Evolutionary conservation across 75 land plant genomes (phyloP), one percentile per base, ranked within the genome.

Genomic region (Pinus tabuliformis): DNA sequence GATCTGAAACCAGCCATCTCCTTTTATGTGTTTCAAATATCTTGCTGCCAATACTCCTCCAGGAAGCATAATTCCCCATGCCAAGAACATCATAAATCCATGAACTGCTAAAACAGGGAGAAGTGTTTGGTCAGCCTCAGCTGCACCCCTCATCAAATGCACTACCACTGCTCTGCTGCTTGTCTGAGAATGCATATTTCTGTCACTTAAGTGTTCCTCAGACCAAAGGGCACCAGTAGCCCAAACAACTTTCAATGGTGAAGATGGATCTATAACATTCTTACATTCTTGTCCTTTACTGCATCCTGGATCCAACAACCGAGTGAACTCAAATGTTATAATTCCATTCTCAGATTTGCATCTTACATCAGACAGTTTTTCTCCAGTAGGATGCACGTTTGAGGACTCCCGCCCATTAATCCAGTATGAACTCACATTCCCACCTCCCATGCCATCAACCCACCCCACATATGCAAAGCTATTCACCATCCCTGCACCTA

Each of bases 81-180:
- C 94, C 58, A 97, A 81, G 77, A 95, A 97, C 99, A 97, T 97
- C 94, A 97, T 97, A 73, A 97, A 97, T 11, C 99, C 99, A 91
- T 97, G 99, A 36, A 97, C 99, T 72, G 92, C 99, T 71, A 97
- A 78, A 37, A 97, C 99, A 49, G 99, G 99, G 21, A 90, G 85
- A 58, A 97, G 75, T 77, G 91, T 92, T 64, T 92, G 88, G 70
- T 97, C 99, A 30, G 98, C 98, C 80, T 97, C 98, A 28, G 99
- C 91, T 73, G 98, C 91, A 37, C 99, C 99, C 68, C 84, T 89
- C 83, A 87, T 78, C 73, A 97, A 87, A 82, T 92, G 74, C 61
- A 97, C 86, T 58, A 89, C 33, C 12, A 94, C 77, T 21, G 96
- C 86, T 58, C 85, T 84, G 37, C 83, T 87, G 78, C 99, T 97